phyloP scores from a whole-genome alignment of 345 rosid species.

The Cardamine chenopodiifolia region DNA sequence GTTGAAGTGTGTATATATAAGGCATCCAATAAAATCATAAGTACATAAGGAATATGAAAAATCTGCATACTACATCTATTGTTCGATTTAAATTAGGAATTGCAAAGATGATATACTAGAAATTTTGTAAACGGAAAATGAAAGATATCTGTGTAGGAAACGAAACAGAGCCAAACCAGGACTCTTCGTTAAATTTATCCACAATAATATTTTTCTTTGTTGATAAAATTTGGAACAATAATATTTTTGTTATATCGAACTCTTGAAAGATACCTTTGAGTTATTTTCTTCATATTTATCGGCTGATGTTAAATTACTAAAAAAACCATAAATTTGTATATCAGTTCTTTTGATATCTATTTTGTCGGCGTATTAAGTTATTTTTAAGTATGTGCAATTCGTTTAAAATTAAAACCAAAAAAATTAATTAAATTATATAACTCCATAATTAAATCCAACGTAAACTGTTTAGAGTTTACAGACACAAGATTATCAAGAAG shows the following conservation, averaged over 20 bases:
- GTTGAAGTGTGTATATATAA: not conserved
- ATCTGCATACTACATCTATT: not conserved
- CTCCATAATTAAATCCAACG: not conserved
- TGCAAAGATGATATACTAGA: not conserved
- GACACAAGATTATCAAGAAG: not conserved
- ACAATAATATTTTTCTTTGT: too few species aligned
- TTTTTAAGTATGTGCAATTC: not conserved
- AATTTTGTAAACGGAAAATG: not conserved
- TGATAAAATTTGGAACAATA: too few species aligned
- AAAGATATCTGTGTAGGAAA: not conserved
- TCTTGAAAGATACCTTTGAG: not conserved
- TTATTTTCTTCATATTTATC: not conserved
- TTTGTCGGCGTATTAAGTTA: not conserved
- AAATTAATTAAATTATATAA: not conserved
- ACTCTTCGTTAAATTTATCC: not conserved
- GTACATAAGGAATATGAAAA: not conserved
- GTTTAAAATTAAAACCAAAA: not conserved
- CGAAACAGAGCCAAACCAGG: not conserved
- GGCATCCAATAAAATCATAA: not conserved
- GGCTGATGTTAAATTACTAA: not conserved
- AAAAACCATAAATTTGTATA: not conserved
- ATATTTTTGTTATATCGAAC: not conserved
- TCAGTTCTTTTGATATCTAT: not conserved
- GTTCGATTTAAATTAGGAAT: not conserved
- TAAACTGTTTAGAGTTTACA: conserved; percentile 4